Base-by-base conservation (phyloP, 768 basidiomycete species). In the Amanita inopinata region DNA sequence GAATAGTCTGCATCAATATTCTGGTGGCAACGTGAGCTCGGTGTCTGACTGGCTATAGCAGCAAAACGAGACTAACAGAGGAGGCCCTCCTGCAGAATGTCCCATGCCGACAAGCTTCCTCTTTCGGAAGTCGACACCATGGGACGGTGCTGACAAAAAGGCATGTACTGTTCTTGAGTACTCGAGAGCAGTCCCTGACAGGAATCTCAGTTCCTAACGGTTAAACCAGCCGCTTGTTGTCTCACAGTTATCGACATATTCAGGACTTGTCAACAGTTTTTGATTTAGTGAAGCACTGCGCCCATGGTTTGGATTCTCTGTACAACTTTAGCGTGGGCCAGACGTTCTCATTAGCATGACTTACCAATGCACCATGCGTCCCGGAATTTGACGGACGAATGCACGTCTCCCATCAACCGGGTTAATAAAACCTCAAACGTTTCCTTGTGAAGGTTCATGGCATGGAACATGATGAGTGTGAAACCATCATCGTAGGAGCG, bases 401-500 rank as follows among this genome's bases (percentile, higher is more conserved):
- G 17, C 20, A 15, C 14, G 12, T 44, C 36, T 10, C 31, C 38
- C 10, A 51, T 43, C 8, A 51, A 22, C 7, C 40, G 38, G 8
- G 5, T 32, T 11, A 51, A 14, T 23, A 48, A 23, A 14, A 33
- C 40, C 20, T 51, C 25, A 34, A 38, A 51, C 5, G 47, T 45
- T 27, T 51, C 49, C 24, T 51, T 51, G 38, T 51, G 49, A 19
- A 46, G 24, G 23, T 51, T 51, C 44, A 46, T 41, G 7, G 47
- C 49, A 37, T 51, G 49, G 19, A 48, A 31, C n/a, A 51, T 34
- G 14, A 51, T n/a, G 9, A 51, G 28, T 2, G 49, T 48, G 5
- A 48, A 14, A 11, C 49, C 49, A 30, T 48, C 33, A 20, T 38
- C 46, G 36, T 38, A 41, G 9, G 47, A 33, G 22, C 34, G 25